phyloP scores from a whole-genome alignment of 2,329 filamentous ascomycete genomes.

The Colletotrichum euphorbiae region DNA sequence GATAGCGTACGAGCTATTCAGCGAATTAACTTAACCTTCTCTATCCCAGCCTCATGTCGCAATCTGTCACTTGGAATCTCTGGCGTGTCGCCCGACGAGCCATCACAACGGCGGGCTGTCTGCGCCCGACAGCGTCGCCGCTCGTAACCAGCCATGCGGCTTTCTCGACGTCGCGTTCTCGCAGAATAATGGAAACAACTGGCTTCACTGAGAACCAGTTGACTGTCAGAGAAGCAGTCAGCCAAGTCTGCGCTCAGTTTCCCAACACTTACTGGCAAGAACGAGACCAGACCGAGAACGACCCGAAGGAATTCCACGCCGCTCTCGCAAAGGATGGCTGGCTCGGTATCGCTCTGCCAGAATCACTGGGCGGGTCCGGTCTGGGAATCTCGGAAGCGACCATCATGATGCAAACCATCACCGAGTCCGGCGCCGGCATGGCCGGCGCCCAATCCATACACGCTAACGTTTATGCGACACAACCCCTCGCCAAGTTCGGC shows the following conservation, averaged over 20 bases:
- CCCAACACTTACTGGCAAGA: constrained; percentile 83
- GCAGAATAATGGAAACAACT: constrained; percentile 74
- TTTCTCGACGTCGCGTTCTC: constrained; percentile 52
- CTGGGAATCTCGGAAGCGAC: constrained; percentile 84
- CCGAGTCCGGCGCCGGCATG: constrained; percentile 84
- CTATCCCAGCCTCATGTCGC: neutral
- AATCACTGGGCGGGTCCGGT: constrained; percentile 78
- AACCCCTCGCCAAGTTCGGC: constrained; percentile 79
- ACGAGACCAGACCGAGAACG: constrained; percentile 75
- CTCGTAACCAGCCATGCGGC: neutral
- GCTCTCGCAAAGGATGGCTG: constrained; percentile 81
- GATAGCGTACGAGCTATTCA: neutral
- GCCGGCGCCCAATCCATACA: constrained; percentile 74
- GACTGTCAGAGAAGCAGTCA: constrained; percentile 76
- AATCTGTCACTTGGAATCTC: neutral
- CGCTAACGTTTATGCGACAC: constrained; percentile 79
- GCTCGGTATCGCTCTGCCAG: constrained; percentile 84
- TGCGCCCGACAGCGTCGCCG: neutral
- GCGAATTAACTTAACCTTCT: neutral
- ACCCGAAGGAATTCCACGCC: constrained; percentile 81
- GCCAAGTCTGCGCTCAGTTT: constrained; percentile 76
- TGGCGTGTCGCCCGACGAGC: constrained; percentile 17
- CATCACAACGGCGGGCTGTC: neutral
- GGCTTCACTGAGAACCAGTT: constrained; percentile 80
- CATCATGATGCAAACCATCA: constrained; percentile 88